Evolutionary conservation across 2,329 filamentous ascomycete species (phyloP).

Genomic region (Ilyonectria mors-panacis): DNA sequence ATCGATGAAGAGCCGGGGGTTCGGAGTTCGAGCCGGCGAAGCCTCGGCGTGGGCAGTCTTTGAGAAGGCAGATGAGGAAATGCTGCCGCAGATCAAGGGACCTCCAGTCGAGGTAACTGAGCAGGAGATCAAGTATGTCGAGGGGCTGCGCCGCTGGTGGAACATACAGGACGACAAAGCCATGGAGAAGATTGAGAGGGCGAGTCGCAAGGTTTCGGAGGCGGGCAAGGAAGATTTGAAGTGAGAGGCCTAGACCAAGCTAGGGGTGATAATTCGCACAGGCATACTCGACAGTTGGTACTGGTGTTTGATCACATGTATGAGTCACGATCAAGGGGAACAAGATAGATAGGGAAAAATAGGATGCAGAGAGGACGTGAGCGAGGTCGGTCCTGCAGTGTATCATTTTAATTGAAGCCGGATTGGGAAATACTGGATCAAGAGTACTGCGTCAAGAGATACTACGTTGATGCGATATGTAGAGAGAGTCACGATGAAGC

Average conservation of each 20-base stretch:
- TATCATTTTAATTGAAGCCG: slow-evolving; percentile 9
- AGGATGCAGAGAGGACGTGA: slow-evolving; percentile 12
- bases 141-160: slow-evolving; percentile 66
- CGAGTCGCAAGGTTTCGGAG: slow-evolving; percentile 55
- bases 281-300: slow-evolving; percentile 16
- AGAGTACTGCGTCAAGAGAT: not conserved
- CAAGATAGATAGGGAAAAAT: slow-evolving; percentile 18
- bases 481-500: slow-evolving; percentile 11
- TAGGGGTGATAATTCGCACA: slow-evolving; percentile 28
- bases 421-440: slow-evolving; percentile 12
- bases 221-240: slow-evolving; percentile 47
- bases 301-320: slow-evolving; percentile 23
- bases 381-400: slow-evolving; percentile 5
- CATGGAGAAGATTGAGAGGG: slow-evolving; percentile 64
- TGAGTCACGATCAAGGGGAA: slow-evolving; percentile 25
- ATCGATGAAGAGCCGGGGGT: slow-evolving; percentile 68
- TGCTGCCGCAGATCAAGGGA: slow-evolving; percentile 69
- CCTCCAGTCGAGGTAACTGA: slow-evolving; percentile 71
- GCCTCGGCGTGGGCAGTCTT: slow-evolving; percentile 75
- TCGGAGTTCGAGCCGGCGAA: slow-evolving; percentile 69
- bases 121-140: slow-evolving; percentile 65
- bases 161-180: slow-evolving; percentile 62
- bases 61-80: slow-evolving; percentile 58
- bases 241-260: slow-evolving; percentile 31
- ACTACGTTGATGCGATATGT: not conserved